A percentile compares a stretch with the other conserved stretches of the same genome.
phyloP scores from a whole-genome alignment of 2,329 filamentous ascomycete species.

The Laburnicola sp. region DNA sequence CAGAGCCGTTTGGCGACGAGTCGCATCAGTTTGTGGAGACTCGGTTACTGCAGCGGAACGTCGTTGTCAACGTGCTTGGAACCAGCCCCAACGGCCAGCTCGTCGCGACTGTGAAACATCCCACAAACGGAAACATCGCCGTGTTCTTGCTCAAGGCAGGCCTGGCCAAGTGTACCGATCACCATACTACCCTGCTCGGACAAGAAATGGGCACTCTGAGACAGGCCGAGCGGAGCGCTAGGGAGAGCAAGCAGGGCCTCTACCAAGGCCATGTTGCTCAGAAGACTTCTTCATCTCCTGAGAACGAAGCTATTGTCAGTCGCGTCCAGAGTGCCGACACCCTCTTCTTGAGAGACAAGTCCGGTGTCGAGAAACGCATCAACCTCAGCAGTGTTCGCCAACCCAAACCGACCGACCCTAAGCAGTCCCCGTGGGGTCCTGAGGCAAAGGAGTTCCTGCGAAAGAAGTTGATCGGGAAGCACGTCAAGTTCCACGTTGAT shows the following conservation, averaged over 20 bases:
- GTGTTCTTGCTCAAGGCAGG: slow-evolving; percentile 88
- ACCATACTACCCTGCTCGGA: slow-evolving; percentile 91
- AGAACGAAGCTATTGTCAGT: slow-evolving; percentile 79
- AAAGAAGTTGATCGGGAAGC: slow-evolving; percentile 93
- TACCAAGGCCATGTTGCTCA: slow-evolving; percentile 77
- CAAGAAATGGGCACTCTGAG: slow-evolving; percentile 83
- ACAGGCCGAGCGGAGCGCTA: slow-evolving; percentile 83
- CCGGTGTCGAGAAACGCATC: slow-evolving; percentile 83
- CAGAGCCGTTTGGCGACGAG: slow-evolving; percentile 88
- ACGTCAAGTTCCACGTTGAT: slow-evolving; percentile 85
- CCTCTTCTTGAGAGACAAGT: slow-evolving; percentile 81
- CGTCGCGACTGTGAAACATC: slow-evolving; percentile 85
- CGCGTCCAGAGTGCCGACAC: slow-evolving; percentile 89
- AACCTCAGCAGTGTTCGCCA: slow-evolving; percentile 91
- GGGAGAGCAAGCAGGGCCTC: slow-evolving; percentile 73
- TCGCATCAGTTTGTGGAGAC: slow-evolving; percentile 85
- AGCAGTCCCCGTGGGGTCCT: slow-evolving; percentile 84
- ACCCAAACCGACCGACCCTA: slow-evolving; percentile 83
- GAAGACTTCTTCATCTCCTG: slow-evolving; percentile 63
- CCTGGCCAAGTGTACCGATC: slow-evolving; percentile 89
- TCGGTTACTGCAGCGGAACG: slow-evolving; percentile 80
- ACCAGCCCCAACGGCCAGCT: slow-evolving; percentile 88
- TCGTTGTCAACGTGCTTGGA: slow-evolving; percentile 81
- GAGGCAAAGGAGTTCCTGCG: slow-evolving; percentile 96
- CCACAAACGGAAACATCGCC: slow-evolving; percentile 82